Evolutionary conservation across 176 grass and related monocot species (phyloP), one percentile per base, ranked within the genome.

Genomic region (Calamus simplicifolius): DNA sequence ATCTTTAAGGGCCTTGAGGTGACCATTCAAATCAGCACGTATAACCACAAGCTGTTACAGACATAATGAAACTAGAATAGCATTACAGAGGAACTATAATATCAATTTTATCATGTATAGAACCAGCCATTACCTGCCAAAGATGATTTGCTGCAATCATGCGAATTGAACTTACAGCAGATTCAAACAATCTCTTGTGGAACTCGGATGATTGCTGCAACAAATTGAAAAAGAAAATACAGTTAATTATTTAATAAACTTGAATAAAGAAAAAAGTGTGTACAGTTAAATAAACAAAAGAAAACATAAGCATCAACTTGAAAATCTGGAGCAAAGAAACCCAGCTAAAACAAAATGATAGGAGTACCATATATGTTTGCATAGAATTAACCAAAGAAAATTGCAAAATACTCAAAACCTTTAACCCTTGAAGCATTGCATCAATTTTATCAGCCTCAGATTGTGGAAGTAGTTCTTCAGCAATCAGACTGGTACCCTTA

Each of bases 101-200:
- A 43, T 23, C 35, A 43, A 13, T 3, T 43, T 13, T 13, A 10
- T 43, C 35, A 43, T 43, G 10, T 43, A 12, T 43, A 61, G 69
- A 57, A 28, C 5, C 67, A 63, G 30, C 35, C 35, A 43, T 29
- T 76, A 92, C 93, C 87, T 98, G 81, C 93, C 93, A 98, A 54
- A 98, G 82, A 80, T 88, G 79, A 83, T 80, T 98, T 63, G 87
- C 93, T 70, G 93, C 93, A 75, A 98, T 85, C 74, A 79, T 97
- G 15, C 79, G 84, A 68, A 92, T 92, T 83, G 93, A 92, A 30
- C 81, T 77, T 16, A 92, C 79, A 80, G 93, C 84, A 82, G 84
- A 85, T 72, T 92, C 93, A 78, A 98, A 98, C 64, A 83, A 61
- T 16, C 93, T 85, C 80, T 82, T 98, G 60, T 92, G 87, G n/a